Base-by-base conservation (phyloP, 495 filamentous ascomycete species). In the Daldinia childiae region DNA sequence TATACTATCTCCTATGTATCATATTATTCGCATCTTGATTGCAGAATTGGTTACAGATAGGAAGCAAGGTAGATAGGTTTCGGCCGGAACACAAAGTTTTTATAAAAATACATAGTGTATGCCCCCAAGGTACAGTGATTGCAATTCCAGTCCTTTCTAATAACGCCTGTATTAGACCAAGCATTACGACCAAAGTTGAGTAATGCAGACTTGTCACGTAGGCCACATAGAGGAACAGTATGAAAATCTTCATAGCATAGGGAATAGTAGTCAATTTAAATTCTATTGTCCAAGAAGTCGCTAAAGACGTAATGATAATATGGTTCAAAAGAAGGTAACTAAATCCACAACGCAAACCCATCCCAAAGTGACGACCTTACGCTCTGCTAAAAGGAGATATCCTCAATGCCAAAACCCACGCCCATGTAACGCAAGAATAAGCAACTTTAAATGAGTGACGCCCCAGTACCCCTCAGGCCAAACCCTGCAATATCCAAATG, bases 301-400 rank as follows among this genome's bases (percentile, higher is more conserved):
- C 3, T 24, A 9, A 24, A 21, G 6, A 6, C 27, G 30, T 1
- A 15, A 15, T n/a, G 12, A 54, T 54, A 30, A 12, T 15, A 15
- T 54, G 15, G 50, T 54, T 21, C 26, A 54, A 11, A 54, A 67
- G 21, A 64, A 24, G 6, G 48, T 9, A 51, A 56, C 24, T 52
- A 66, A 59, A 54, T n/a, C 29, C 12, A 62, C 26, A 68, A 62
- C 38, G 39, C 58, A 34, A 61, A 32, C 38, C 32, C 36, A 62
- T 27, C 36, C 19, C 15, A 45, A 34, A 27, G 34, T 48, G 26
- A 36, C 48, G 24, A 27, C 30, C 27, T 61, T 30, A 36, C 34
- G 34, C 17, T 39, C 30, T 48, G 30, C 48, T 17, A 8, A n/a
- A 68, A 30, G 0, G 2, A 29, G 26, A 41, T 15, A 39, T 15